Percentiles rank a stretch among this genome's conserved stretches.
Conservation (phyloP, 148 eudicot species). For the Silene uniflora region DNA sequence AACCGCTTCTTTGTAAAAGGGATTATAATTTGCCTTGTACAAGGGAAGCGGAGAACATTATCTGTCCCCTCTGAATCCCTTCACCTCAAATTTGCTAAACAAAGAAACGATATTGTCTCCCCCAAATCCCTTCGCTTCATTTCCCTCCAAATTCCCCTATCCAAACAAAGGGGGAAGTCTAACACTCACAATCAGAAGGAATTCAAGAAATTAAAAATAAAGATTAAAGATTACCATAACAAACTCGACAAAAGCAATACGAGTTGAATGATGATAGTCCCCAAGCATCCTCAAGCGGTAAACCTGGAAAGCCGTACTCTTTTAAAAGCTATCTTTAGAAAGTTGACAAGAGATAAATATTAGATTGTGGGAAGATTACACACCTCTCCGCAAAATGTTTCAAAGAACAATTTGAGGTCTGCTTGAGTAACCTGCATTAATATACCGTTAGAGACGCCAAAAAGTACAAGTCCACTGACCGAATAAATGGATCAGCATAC, state of each 20-base stretch:
- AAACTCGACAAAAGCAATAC: slow-evolving; percentile 96
- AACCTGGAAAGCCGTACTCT: slow-evolving; percentile 43
- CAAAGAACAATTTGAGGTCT: slow-evolving; percentile 84
- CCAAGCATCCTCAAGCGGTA: slow-evolving; percentile 92
- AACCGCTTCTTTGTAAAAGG: no score
- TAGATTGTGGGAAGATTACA: slow-evolving; percentile 24
- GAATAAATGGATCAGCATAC: slow-evolving; percentile 5
- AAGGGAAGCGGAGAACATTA: no score
- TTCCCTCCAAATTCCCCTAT: no score
- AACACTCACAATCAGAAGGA: neutral
- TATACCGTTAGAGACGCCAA: neutral
- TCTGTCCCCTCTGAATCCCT: no score
- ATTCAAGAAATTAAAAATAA: neutral
- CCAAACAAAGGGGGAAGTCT: no score
- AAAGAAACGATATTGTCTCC: no score
- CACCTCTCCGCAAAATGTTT: slow-evolving; percentile 87
- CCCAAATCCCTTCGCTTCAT: no score
- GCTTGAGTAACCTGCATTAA: slow-evolving; percentile 70
- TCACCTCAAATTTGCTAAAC: no score
- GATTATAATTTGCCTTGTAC: no score
- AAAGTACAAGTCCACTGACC: neutral
- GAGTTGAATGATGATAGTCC: slow-evolving; percentile 89
- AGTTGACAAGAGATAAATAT: slow-evolving; percentile 7
- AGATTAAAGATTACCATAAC: slow-evolving; percentile 47
- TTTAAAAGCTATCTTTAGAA: slow-evolving; percentile 14